Evolutionary conservation across 1,284 basidiomycete species (phyloP), one percentile per base, ranked within the genome.

Genomic region (Trametes pubescens): DNA sequence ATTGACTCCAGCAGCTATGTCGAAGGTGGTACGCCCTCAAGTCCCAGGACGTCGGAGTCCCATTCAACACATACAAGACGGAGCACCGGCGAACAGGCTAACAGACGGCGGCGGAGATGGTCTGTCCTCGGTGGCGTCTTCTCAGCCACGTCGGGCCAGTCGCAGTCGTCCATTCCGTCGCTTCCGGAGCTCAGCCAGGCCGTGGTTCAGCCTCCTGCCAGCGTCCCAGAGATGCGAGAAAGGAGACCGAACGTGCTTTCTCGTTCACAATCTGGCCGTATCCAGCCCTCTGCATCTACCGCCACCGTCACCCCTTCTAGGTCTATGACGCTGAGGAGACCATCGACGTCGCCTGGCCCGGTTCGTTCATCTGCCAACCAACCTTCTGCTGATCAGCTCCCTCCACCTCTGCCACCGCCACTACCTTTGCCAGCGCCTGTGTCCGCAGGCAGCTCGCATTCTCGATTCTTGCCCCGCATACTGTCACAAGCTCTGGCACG

Each of bases 391-490:
- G 64, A 61, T 52, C n/a, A 40, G 14, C 47, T 34, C 8, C 57
- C 59, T 29, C 62, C 78, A 14, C 74, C 77, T 14, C 62, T 70
- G 16, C 55, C 71, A 26, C 75, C 77, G 3, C 29, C 29, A 4
- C 29, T 32, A 3, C 29, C 29, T 32, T 4, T 32, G 29, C 29
- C 29, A 47, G 72, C 79, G 56, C 57, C 73, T 68, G 67, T 71
- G 43, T 78, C 78, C 16, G 77, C 70, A 10, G 54, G 81, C 22
- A 75, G 81, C 29, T 78, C 85, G 4, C 74, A 78, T 18, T 84
- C 86, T 18, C 82, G 90, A 21, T 90, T 92, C 72, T 74, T 93
- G 55, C 88, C 92, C 13, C 86, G 90, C 29, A 82, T 93, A 58
- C 80, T 93, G 55, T 85, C 84, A 59, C 85, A 85, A 69, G 89